phyloP scores from a whole-genome alignment of 2,329 filamentous ascomycete species.

The Trichoderma simmonsii region DNA sequence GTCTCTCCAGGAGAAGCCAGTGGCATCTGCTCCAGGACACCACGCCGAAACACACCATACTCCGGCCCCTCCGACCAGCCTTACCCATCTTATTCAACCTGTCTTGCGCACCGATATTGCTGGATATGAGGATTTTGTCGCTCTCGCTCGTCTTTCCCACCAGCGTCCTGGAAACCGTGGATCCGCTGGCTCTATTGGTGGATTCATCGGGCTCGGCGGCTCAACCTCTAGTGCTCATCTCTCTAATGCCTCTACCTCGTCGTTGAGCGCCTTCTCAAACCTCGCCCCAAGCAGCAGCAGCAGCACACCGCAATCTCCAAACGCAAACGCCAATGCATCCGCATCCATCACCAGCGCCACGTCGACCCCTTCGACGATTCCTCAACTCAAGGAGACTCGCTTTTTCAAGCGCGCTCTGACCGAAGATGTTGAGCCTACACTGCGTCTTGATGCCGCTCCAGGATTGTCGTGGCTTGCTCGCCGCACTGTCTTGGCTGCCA shows the following conservation, averaged over 20 bases:
- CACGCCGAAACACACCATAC: slow-evolving; percentile 41
- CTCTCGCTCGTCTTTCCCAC: slow-evolving; percentile 67
- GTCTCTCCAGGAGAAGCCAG: slow-evolving; percentile 28
- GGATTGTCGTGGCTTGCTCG: slow-evolving; percentile 92
- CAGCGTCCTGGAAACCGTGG: slow-evolving; percentile 60
- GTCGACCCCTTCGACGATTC: slow-evolving; percentile 43
- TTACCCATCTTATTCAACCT: slow-evolving; percentile 78
- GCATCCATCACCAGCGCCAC: slow-evolving; percentile 49
- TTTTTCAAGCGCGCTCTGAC: slow-evolving; percentile 88
- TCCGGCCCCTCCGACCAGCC: slow-evolving; percentile 64
- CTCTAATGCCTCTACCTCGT: slow-evolving; percentile 60
- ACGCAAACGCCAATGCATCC: slow-evolving; percentile 38
- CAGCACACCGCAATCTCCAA: slow-evolving; percentile 57
- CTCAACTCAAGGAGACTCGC: slow-evolving; percentile 79
- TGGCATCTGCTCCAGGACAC: slow-evolving; percentile 26
- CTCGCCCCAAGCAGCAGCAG: slow-evolving; percentile 51
- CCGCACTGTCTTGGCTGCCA: slow-evolving; percentile 75
- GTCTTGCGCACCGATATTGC: slow-evolving; percentile 78
- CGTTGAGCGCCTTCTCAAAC: slow-evolving; percentile 47
- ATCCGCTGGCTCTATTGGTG: slow-evolving; percentile 64
- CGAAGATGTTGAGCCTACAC: slow-evolving; percentile 92
- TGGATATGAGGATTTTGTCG: slow-evolving; percentile 81
- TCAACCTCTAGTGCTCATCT: slow-evolving; percentile 47
- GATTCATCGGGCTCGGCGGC: slow-evolving; percentile 47
- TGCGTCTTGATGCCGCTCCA: slow-evolving; percentile 84